Evolutionary conservation across 768 basidiomycete genomes (phyloP), one percentile per base, ranked within the genome.

Genomic region (Chalciporus pseudorubinellus): DNA sequence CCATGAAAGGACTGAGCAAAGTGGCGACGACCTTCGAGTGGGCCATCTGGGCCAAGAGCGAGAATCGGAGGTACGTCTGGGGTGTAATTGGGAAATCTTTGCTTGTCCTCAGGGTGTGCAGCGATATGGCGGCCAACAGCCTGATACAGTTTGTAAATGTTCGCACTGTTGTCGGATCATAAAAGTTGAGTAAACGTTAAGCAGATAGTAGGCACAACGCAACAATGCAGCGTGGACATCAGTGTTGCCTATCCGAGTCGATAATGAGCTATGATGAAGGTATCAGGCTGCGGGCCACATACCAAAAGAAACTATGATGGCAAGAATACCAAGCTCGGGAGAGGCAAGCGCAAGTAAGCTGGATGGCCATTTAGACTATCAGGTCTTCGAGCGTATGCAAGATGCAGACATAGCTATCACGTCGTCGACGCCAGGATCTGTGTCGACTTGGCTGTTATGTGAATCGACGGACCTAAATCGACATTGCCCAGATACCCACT

Each of bases 341-440:
- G 88, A 90, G 16, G 90, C 78, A 20, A 93, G 73, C 0, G 91
- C 92, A 11, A 92, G 71, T 48, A 93, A 70, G 51, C 89, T 91
- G 59, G n/a, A 28, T n/a, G 46, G 16, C 44, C 26, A 44, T 36
- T 36, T n/a, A 36, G 34, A 16, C 6, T 36, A 5, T n/a, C 14
- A 36, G n/a, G 34, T 16, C 28, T 31, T 14, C 18, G 26, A 28
- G 31, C 20, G 45, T 9, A 49, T 16, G 31, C n/a, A 42, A 24
- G 20, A 51, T 24, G 67, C 83, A 52, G 51, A 87, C 89, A 94
- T 82, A 24, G 90, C 90, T 46, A 92, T 58, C 21, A 77, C 73
- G 65, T 94, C 92, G 62, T 94, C 92, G 4, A 92, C 85, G 29
- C 92, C 92, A 7, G 91, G 89, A 63, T 94, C 91, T 22, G 89